Evolutionary conservation across 805 yeast species (phyloP), one percentile per base, ranked within the genome.

Genomic region (Kurtzmaniella fragi): DNA sequence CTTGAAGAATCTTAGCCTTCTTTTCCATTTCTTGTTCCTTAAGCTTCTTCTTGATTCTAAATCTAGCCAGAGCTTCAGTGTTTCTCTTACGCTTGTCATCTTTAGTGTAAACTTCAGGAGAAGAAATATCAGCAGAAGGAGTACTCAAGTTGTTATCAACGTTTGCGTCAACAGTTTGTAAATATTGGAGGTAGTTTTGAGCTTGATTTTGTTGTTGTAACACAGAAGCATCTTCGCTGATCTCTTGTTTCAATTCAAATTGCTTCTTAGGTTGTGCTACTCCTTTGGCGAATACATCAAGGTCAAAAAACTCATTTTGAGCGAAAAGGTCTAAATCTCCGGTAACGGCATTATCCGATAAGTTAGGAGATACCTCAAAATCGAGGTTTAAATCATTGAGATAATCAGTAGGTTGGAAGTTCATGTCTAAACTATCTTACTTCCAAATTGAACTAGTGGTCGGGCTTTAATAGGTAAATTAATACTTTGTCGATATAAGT

Each of bases 51-150:
- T 87, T 88, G 56, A 88, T 77, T 47, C 99, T 75, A 70, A 91
- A 91, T 43, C 98, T 72, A 3, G 97, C 97, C 15, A 91, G 80
- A 1, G 99, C 98, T 1, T 93, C 96, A 0, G 96, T 89, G 63
- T 89, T 90, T 51, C 95, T 75, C 47, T 84, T 78, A 45, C 95
- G 75, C 63, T 87, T 91, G 53, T 84, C 93, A 33, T 71, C 73
- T 42, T 77, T 80, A 16, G 73, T 67, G 17, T 12, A 14, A 11
- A 59, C 33, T 9, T 34, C 37, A 4, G 42, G 38, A 14, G 37
- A 26, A 5, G 26, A 10, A 5, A 13, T 6, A n/a, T 7, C n/a
- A 12, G 5, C 12, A 17, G 25, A 36, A 20, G 40, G 14, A 17
- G 32, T 11, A 16, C 11, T 11, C 13, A 7, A 9, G 31, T 16